Percentiles rank a stretch among this genome's conserved stretches.
phyloP scores from a whole-genome alignment of 441 rosid species.

The Erysimum cheiri region DNA sequence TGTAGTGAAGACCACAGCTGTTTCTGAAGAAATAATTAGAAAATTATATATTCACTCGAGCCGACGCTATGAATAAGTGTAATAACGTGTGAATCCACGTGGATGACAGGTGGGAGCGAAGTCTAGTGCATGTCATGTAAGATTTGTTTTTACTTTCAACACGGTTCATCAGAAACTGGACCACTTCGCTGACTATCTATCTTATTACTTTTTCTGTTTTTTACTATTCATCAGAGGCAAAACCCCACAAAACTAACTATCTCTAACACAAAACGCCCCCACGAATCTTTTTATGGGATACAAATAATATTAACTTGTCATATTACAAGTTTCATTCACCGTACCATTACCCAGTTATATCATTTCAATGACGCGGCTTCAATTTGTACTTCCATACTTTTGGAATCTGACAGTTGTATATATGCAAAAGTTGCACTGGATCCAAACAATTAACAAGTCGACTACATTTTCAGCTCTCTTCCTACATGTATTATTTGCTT shows the following conservation, averaged over 20 bases:
- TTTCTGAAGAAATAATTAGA: neutral
- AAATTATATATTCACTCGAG: neutral
- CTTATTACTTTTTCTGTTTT: neutral
- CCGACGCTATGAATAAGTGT: constrained; percentile 10
- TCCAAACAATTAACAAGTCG: constrained; percentile 9
- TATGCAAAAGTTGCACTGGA: neutral
- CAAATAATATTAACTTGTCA: constrained; percentile 21
- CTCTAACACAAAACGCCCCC: neutral
- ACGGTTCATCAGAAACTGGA: constrained; percentile 42
- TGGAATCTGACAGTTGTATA: constrained; percentile 38
- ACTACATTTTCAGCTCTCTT: constrained; percentile 3
- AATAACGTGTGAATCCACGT: constrained; percentile 39
- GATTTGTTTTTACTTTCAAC: constrained; percentile 40
- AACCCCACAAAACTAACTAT: constrained; percentile 15
- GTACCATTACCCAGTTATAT: constrained; percentile 8
- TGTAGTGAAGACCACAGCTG: neutral
- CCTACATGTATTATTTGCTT: neutral
- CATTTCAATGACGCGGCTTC: constrained; percentile 33
- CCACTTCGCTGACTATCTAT: constrained; percentile 37
- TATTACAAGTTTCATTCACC: constrained; percentile 10
- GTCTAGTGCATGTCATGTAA: constrained; percentile 40
- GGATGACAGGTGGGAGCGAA: constrained; percentile 42
- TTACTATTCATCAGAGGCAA: neutral
- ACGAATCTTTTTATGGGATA: constrained; percentile 8
- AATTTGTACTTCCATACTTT: constrained; percentile 3